These are phyloP conservation scores for Aspergillus japonicus DNA, from an alignment of 2,329 filamentous ascomycete genomes.

Conservation along the genomic window DNA sequence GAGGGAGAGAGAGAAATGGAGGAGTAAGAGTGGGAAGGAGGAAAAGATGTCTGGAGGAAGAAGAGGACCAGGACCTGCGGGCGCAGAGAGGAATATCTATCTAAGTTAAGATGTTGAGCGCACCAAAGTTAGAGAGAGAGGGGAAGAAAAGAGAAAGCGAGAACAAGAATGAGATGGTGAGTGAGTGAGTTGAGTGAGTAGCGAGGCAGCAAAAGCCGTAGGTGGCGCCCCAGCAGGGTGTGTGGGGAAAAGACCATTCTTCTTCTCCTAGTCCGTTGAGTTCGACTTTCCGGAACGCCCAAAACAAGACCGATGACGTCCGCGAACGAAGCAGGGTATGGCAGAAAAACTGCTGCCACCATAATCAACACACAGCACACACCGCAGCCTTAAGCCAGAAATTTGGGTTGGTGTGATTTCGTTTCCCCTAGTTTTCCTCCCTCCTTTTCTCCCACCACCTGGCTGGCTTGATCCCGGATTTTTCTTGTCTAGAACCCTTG, in stretches of 20 bases:
- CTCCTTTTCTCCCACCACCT: too few relatives aligned
- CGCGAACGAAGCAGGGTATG: slow-evolving; percentile 25
- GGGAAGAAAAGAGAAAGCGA: background rate
- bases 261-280: slow-evolving; percentile 14
- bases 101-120: background rate
- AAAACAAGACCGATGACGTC: slow-evolving; percentile 36
- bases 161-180: slow-evolving; percentile 19
- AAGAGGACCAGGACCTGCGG: background rate
- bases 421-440: too few relatives aligned
- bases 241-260: slow-evolving; percentile 29
- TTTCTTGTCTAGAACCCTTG: too few relatives aligned
- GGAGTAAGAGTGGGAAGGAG: slow-evolving; percentile 12
- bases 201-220: slow-evolving; percentile 22
- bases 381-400: background rate
- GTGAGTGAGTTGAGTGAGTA: slow-evolving; percentile 13
- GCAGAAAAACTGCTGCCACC: slow-evolving; percentile 9
- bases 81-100: slow-evolving; percentile 6
- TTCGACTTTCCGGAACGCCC: slow-evolving; percentile 19
- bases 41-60: slow-evolving; percentile 7
- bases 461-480: too few relatives aligned
- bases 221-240: slow-evolving; percentile 24
- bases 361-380: background rate
- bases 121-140: background rate
- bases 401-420: background rate
- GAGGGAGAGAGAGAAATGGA: background rate